Percentiles rank a stretch among this genome's conserved stretches.
Conservation (phyloP, 164 flowering plant species). For the Tetrastigma voinierianum region DNA sequence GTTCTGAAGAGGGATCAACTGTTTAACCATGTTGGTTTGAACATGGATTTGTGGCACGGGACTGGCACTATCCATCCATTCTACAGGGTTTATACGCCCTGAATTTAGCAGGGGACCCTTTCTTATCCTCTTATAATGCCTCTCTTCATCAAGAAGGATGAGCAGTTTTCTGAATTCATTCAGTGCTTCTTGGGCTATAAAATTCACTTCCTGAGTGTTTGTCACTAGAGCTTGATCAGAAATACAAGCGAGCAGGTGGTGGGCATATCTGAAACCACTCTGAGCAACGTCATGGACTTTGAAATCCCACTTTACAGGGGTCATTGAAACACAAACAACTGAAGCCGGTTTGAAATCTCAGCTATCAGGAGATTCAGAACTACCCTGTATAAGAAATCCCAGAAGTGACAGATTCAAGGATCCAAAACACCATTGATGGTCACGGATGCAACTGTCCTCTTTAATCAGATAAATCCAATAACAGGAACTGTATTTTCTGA, state of each 20-base stretch:
- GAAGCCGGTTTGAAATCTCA: too few relatives aligned
- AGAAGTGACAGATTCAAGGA: too few relatives aligned
- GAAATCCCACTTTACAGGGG: constrained; percentile 22
- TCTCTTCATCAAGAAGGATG: constrained; percentile 24
- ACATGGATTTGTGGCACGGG: neutral
- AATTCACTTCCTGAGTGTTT: constrained; percentile 25
- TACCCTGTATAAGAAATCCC: neutral
- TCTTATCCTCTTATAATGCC: constrained; percentile 25
- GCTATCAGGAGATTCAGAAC: neutral
- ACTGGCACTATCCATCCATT: constrained; percentile 23
- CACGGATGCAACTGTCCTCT: neutral
- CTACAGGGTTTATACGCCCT: constrained; percentile 16
- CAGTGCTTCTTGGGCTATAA: constrained; percentile 24
- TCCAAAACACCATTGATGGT: too few relatives aligned
- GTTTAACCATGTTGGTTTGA: neutral
- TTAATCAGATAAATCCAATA: constrained; percentile 3
- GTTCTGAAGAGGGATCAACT: constrained; percentile 2
- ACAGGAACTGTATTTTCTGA: neutral
- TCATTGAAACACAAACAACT: constrained; percentile 12
- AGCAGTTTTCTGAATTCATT: constrained; percentile 31
- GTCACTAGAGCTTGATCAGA: constrained; percentile 21
- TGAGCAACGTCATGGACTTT: constrained; percentile 31
- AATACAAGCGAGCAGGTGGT: constrained; percentile 21
- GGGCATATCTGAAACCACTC: constrained; percentile 28
- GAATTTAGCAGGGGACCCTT: constrained; percentile 31